Conservation (phyloP, 306 rosid genomes). For the Rosa rugosa region DNA sequence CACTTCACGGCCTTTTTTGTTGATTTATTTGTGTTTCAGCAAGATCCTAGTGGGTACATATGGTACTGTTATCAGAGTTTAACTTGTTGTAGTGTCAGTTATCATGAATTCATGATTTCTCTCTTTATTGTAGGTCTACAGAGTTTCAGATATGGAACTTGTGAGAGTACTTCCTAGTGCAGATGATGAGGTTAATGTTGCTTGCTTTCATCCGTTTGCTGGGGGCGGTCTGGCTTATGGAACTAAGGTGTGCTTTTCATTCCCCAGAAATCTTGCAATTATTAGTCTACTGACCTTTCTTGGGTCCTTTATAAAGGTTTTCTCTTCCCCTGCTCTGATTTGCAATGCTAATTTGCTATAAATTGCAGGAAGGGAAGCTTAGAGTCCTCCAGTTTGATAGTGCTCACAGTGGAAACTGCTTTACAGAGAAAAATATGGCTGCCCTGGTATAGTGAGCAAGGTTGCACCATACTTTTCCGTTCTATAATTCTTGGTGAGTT, state of each 20-base stretch:
- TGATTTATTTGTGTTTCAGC: not conserved
- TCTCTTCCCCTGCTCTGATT: not conserved
- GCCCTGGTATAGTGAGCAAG: constrained; percentile 44
- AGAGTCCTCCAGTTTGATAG: constrained; percentile 55
- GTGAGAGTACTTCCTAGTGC: constrained; percentile 97
- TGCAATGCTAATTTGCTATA: constrained; percentile 21
- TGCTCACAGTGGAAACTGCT: constrained; percentile 36
- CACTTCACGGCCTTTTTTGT: not conserved
- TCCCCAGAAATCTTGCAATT: constrained; percentile 1
- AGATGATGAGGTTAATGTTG: constrained; percentile 99
- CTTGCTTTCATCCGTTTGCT: constrained; percentile 95
- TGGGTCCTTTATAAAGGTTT: not conserved
- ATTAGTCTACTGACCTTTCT: not conserved
- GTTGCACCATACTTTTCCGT: constrained; percentile 19
- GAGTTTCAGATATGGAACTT: constrained; percentile 96
- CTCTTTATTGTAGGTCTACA: constrained; percentile 65
- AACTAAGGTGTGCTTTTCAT: constrained; percentile 68
- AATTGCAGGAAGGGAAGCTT: constrained; percentile 91
- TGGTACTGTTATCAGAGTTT: not conserved
- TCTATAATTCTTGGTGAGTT: constrained; percentile 5
- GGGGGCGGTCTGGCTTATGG: constrained; percentile 98
- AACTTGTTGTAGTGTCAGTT: not conserved
- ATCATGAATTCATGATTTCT: not conserved
- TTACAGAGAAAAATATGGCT: constrained; percentile 45
- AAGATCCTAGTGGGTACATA: not conserved